Evolutionary conservation across 345 rosid species (phyloP).

Genomic region (Eutrema japonicum): DNA sequence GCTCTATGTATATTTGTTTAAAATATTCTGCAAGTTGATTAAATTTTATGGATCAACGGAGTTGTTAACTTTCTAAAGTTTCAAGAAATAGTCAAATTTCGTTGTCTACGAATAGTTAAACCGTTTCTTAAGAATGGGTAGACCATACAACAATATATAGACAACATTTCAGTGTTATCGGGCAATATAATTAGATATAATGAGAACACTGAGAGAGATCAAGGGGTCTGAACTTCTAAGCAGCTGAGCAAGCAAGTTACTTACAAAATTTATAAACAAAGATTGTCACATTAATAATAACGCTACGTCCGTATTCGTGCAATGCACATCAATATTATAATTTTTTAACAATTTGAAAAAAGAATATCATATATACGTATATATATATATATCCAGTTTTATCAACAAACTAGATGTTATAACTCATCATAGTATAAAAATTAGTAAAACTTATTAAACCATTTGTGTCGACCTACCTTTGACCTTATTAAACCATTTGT

Average conservation of each 20-base stretch:
- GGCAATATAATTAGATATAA: background rate
- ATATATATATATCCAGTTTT: background rate
- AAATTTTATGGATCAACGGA: background rate
- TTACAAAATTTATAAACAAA: conserved; percentile 27
- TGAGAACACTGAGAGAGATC: conserved; percentile 14
- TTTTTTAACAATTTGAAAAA: background rate
- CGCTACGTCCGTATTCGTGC: background rate
- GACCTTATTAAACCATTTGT: background rate
- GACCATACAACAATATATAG: background rate
- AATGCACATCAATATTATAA: background rate
- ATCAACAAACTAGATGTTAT: background rate
- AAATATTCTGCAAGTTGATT: conserved; percentile 18
- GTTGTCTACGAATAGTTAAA: background rate
- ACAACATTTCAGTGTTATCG: background rate
- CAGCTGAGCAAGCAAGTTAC: conserved; percentile 28
- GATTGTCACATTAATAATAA: conserved; percentile 3
- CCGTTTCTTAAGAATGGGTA: conserved; percentile 4
- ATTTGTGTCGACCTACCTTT: too few relatives aligned
- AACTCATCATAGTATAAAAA: background rate
- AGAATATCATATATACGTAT: background rate
- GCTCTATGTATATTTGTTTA: conserved; percentile 17
- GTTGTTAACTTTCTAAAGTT: conserved; percentile 13
- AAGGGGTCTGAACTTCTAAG: conserved; percentile 9
- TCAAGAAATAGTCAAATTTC: conserved; percentile 1
- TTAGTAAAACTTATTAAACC: background rate